phyloP scores from a whole-genome alignment of 1,284 basidiomycete genomes.

The Thelephora terrestris region DNA sequence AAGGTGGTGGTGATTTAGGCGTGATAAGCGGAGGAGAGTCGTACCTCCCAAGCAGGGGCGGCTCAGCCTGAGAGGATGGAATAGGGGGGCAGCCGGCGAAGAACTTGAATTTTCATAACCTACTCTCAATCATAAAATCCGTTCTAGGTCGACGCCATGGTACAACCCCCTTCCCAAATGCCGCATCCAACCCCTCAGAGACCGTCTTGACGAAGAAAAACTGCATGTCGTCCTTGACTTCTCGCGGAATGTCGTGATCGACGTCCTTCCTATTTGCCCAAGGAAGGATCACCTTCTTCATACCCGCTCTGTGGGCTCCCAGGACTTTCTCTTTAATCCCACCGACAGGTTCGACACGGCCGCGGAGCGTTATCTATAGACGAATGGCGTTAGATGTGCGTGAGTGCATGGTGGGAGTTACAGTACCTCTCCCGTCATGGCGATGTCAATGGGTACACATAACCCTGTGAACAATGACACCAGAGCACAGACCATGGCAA shows the following conservation, averaged over 20 bases:
- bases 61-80: too few species aligned
- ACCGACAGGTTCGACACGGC: constrained; percentile 72
- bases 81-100: too few species aligned
- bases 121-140: constrained; percentile 40
- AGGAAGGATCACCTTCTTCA: constrained; percentile 75
- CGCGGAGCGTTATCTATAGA: constrained; percentile 61
- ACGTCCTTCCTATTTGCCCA: constrained; percentile 79
- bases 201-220: constrained; percentile 75
- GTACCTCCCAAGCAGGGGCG: too few species aligned
- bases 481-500: constrained; percentile 83
- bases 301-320: constrained; percentile 75
- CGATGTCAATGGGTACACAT: constrained; percentile 56
- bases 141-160: constrained; percentile 42
- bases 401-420: neutral
- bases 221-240: constrained; percentile 63
- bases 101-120: constrained; percentile 26
- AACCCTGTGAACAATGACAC: constrained; percentile 75
- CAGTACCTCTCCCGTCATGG: constrained; percentile 76
- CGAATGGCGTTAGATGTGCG: constrained; percentile 3
- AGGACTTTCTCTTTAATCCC: constrained; percentile 80
- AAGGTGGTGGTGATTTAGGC: too few species aligned
- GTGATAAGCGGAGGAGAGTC: too few species aligned
- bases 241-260: constrained; percentile 69
- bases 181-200: constrained; percentile 71
- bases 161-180: constrained; percentile 59